These are phyloP conservation scores for Cucumis sativus DNA, from an alignment of 306 rosid genomes.

Conservation along the genomic window Cucumber_9930_V3 NC_026660.2:27414001-27414500, in stretches of 20 bases:
- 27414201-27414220: conserved; percentile 67
- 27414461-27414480: conserved; percentile 56
- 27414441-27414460: conserved; percentile 64
- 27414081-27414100: conserved; percentile 37
- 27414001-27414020: conserved; percentile 40
- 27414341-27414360: conserved; percentile 8
- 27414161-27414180: conserved; percentile 62
- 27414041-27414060: conserved; percentile 34
- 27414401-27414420: conserved; percentile 59
- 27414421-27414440: conserved; percentile 57
- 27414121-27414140: conserved; percentile 51
- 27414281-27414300: background rate
- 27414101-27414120: conserved; percentile 44
- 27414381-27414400: conserved; percentile 54
- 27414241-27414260: conserved; percentile 65
- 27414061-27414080: conserved; percentile 67
- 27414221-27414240: conserved; percentile 59
- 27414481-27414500: conserved; percentile 32
- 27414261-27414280: background rate
- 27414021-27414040: conserved; percentile 39
- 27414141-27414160: conserved; percentile 51
- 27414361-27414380: conserved; percentile 35
- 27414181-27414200: conserved; percentile 60
- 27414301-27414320: background rate
- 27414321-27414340: background rate